Evolutionary conservation across 2,329 filamentous ascomycete genomes (phyloP), one percentile per base, ranked within the genome.

Genomic region (Didymella glomerata): DNA sequence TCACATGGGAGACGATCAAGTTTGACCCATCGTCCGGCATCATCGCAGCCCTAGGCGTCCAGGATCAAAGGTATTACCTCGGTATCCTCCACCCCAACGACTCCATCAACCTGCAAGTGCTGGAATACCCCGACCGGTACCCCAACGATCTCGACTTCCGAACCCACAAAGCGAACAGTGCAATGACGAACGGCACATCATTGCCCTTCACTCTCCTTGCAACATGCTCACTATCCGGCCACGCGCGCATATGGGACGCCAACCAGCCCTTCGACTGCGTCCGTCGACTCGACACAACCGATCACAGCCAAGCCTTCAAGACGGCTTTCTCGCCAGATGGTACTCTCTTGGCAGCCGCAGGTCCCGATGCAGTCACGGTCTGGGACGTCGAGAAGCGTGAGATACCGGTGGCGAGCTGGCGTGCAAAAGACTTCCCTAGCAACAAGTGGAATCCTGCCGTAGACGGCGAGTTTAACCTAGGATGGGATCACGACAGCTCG

Each of bases 241-340:
- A 73, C 6, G 70, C 75, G 24, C 72, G 73, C 20, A 67, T 82
- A 30, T 82, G 80, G 76, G 75, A 78, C 55, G 74, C 72, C 13
- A 75, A 74, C 40, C 65, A 72, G 30, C 75, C 75, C 9, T 77
- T 77, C 50, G 69, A 67, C 42, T 68, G 68, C 40, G 42, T 77
- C 16, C 70, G 71, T 22, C 64, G 57, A 22, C 60, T 78, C 4
- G 56, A 69, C 3, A 75, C 70, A 8, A 69, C 68, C 4, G 73
- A 76, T 13, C 61, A 70, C n/a, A 65, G 65, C 14, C 76, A 77
- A 27, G 78, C 77, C 0, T 70, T 78, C 36, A 77, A 78, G 22
- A 67, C 82, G 5, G 73, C 79, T 1, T 83, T 81, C 70, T 80
- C 80, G 1, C 78, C 80, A 2, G 73, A 79, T 49, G 79, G 80